Base-by-base conservation (phyloP, 163 green algal genomes). In the Coccomyxa subellipsoidea region DNA sequence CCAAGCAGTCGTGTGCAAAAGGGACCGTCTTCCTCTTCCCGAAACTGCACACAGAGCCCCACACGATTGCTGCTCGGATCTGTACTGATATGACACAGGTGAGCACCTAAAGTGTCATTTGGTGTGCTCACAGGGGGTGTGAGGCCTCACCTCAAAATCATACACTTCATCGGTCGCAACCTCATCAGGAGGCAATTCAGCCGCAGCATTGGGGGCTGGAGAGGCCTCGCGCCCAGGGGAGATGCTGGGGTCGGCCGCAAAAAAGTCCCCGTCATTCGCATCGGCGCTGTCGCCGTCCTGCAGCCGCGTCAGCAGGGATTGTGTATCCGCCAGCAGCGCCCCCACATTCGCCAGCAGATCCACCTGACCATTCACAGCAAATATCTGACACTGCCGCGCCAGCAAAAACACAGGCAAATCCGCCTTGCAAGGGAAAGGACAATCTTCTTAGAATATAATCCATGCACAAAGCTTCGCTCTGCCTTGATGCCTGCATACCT, bases 271-370 rank as follows among this genome's bases (percentile, higher is more conserved):
- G 8, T 73, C 84, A 34, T 75, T 76, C 23, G 35, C 76, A 10
- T 70, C 80, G 38, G 69, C 69, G 69, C 38, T 32, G 34, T 73
- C 53, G 69, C 69, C 72, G 7, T 76, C 47, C 39, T 84, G 47
- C 39, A 87, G 78, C 37, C 80, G 84, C 37, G 77, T 39, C 76
- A 88, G 71, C 36, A 87, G 66, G 7, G 54, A 59, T 79, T 89
- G 73, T 18, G 83, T 76, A 38, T 92, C 84, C 0, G 84, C 77
- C 69, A 92, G 83, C 79, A 93, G 80, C n/a, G 71, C 80, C 18
- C 82, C 86, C 73, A 90, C 86, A n/a, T 87, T 85, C 38, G 77
- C 82, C 59, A 89, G 27, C 71, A 87, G 77, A 23, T 80, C 76
- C 29, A 34, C 70, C 70, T 77, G 66, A 18, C n/a, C n/a, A n/a